A percentile compares a stretch with the other conserved stretches of the same genome.
phyloP scores from a whole-genome alignment of 2,329 filamentous ascomycete species.

The Fusarium oxysporum region DNA sequence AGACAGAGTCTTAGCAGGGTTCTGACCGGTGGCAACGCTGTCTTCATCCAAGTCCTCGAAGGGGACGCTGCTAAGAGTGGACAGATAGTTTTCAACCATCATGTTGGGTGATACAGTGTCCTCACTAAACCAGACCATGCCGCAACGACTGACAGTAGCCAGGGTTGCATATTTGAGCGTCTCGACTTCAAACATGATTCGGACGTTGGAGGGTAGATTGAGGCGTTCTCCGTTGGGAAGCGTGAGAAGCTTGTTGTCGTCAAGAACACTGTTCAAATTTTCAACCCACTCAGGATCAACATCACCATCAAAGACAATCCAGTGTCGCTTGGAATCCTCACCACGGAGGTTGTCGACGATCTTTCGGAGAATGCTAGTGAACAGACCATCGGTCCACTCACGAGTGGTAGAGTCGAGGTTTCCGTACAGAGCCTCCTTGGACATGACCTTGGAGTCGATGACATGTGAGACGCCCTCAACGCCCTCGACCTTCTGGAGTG shows the following conservation, averaged over 20 bases:
- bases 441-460: constrained; percentile 99
- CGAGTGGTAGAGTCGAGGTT: constrained; percentile 95
- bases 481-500: constrained; percentile 89
- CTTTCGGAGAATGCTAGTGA: constrained; percentile 97
- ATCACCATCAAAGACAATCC: constrained; percentile 99
- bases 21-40: constrained; percentile 78
- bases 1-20: constrained; percentile 80
- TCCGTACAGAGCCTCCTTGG: constrained; percentile 96
- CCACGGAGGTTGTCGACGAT: constrained; percentile 99
- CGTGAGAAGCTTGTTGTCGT: constrained; percentile 98
- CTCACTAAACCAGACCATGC: constrained; percentile 99
- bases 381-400: constrained; percentile 98
- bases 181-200: constrained; percentile 99
- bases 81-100: constrained; percentile 92
- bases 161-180: constrained; percentile 97
- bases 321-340: constrained; percentile 95
- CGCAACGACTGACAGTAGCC: constrained; percentile 98
- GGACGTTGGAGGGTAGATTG: constrained; percentile 91
- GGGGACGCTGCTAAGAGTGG: constrained; percentile 81
- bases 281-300: constrained; percentile 99
- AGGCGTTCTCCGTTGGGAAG: constrained; percentile 98
- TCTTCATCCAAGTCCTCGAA: constrained; percentile 98
- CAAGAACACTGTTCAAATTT: constrained; percentile 98
- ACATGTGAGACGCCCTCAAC: constrained; percentile 96
- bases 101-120: constrained; percentile 94